These are phyloP conservation scores for Phytophthora macrochlamydospora DNA, from an alignment of 352 stramenopile genomes.

Conservation along the genomic window DNA sequence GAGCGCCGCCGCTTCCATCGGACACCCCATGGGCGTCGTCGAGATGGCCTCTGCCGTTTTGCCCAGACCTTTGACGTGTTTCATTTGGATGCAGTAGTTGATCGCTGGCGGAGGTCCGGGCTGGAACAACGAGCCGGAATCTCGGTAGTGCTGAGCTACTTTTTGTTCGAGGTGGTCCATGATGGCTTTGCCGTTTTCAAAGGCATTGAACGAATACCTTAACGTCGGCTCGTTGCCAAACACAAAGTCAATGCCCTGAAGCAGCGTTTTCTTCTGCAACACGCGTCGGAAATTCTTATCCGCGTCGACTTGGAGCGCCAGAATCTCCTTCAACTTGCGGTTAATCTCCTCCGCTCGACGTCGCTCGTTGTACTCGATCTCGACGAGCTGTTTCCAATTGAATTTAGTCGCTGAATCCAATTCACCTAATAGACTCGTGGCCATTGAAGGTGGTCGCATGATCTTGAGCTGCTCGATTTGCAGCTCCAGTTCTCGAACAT, in stretches of 20 bases:
- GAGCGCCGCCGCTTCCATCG: constrained; percentile 16
- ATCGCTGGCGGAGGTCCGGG: background rate
- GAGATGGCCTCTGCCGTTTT: constrained; percentile 20
- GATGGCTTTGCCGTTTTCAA: constrained; percentile 26
- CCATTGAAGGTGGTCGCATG: background rate
- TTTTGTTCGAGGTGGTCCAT: constrained; percentile 17
- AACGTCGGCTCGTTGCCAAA: constrained; percentile 24
- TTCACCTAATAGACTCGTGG: background rate
- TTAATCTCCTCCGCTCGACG: constrained; percentile 29
- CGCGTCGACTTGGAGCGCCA: constrained; percentile 11
- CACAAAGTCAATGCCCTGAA: constrained; percentile 25
- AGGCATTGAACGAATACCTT: constrained; percentile 15
- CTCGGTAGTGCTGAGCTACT: constrained; percentile 13
- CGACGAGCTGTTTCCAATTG: constrained; percentile 16
- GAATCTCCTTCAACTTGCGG: constrained; percentile 16
- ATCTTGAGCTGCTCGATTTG: constrained; percentile 10
- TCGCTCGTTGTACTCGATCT: constrained; percentile 9
- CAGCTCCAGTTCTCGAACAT: constrained; percentile 17
- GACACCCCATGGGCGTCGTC: constrained; percentile 23
- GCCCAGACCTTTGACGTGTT: constrained; percentile 2
- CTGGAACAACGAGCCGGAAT: constrained; percentile 18
- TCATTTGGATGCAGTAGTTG: constrained; percentile 20
- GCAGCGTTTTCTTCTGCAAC: constrained; percentile 21
- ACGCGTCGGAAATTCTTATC: constrained; percentile 15
- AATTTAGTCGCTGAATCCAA: background rate